These are phyloP conservation scores for Pilatotrama ljubarskyi DNA, from an alignment of 768 basidiomycete species.

Conservation along the genomic window DNA sequence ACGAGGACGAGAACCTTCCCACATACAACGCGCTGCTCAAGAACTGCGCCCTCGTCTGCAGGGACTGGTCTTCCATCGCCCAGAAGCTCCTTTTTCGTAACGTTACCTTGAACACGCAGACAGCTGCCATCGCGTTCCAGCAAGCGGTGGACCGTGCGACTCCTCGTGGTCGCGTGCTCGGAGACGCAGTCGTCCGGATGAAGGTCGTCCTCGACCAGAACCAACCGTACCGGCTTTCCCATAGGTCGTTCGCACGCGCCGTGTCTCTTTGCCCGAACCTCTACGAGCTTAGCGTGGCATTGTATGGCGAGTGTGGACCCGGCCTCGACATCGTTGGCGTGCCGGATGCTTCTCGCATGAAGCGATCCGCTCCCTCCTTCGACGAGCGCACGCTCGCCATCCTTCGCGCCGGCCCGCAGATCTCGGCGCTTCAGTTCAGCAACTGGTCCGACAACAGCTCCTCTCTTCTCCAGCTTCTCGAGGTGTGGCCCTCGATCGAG, in stretches of 20 bases:
- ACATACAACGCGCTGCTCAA: constrained; percentile 45
- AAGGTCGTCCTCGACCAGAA: constrained; percentile 64
- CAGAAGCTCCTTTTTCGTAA: constrained; percentile 66
- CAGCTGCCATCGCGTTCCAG: constrained; percentile 55
- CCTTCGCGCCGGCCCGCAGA: constrained; percentile 58
- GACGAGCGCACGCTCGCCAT: constrained; percentile 46
- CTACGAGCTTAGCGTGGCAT: constrained; percentile 51
- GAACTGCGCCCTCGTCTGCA: constrained; percentile 63
- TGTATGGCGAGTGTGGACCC: constrained; percentile 59
- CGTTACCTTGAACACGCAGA: constrained; percentile 54
- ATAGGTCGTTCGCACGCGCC: constrained; percentile 57
- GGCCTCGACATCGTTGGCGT: constrained; percentile 51
- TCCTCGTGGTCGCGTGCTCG: constrained; percentile 49
- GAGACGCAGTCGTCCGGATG: constrained; percentile 54
- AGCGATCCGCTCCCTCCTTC: constrained; percentile 25
- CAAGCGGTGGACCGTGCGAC: constrained; percentile 49
- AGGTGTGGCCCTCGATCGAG: constrained; percentile 58
- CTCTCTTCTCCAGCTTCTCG: constrained; percentile 59
- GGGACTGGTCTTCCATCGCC: constrained; percentile 60
- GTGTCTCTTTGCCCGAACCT: constrained; percentile 62
- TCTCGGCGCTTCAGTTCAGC: constrained; percentile 54
- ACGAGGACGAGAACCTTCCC: constrained; percentile 38
- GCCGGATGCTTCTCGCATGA: constrained; percentile 15
- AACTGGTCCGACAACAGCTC: constrained; percentile 71
- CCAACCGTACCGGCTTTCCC: constrained; percentile 58